These are phyloP conservation scores for Annona cherimola DNA, from an alignment of 164 flowering plant species.

Conservation along the genomic window DNA sequence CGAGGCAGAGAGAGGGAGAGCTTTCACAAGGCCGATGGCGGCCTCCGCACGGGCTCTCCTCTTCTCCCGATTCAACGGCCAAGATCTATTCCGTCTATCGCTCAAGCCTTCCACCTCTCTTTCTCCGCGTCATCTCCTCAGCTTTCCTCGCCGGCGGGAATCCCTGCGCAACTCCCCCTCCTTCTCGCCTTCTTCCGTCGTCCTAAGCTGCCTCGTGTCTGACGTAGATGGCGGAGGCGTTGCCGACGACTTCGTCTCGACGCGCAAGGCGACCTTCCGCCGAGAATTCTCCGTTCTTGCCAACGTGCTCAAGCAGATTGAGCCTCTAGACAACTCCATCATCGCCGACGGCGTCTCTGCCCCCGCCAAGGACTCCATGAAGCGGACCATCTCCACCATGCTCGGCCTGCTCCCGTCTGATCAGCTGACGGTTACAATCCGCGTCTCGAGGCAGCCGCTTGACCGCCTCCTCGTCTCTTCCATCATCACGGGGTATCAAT, in stretches of 20 bases:
- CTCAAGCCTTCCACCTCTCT: conserved; percentile 2
- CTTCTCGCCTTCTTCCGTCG: neutral
- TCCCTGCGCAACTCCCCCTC: neutral
- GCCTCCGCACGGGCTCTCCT: conserved; percentile 18
- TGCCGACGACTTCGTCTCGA: conserved; percentile 67
- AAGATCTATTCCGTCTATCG: conserved; percentile 9
- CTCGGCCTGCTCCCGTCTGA: conserved; percentile 84
- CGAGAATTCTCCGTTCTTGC: conserved; percentile 69
- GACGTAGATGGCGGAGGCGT: conserved; percentile 66
- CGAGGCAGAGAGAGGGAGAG: neutral
- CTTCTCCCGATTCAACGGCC: conserved; percentile 16
- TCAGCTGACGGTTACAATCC: conserved; percentile 61
- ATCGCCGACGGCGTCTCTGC: conserved; percentile 71
- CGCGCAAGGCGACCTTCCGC: conserved; percentile 46
- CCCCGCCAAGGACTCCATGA: conserved; percentile 83
- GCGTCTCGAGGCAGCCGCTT: conserved; percentile 55
- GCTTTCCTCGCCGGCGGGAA: neutral
- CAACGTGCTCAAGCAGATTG: conserved; percentile 57
- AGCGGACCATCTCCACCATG: conserved; percentile 80
- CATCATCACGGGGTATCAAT: conserved; percentile 68
- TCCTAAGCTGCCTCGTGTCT: conserved; percentile 47
- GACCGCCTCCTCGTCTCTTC: conserved; percentile 64
- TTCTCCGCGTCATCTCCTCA: conserved; percentile 3
- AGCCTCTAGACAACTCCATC: conserved; percentile 63
- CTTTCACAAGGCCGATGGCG: conserved; percentile 9